These are phyloP conservation scores for Lentinula novae-zelandiae DNA, from an alignment of 1,284 basidiomycete species.

Conservation along the genomic window DNA sequence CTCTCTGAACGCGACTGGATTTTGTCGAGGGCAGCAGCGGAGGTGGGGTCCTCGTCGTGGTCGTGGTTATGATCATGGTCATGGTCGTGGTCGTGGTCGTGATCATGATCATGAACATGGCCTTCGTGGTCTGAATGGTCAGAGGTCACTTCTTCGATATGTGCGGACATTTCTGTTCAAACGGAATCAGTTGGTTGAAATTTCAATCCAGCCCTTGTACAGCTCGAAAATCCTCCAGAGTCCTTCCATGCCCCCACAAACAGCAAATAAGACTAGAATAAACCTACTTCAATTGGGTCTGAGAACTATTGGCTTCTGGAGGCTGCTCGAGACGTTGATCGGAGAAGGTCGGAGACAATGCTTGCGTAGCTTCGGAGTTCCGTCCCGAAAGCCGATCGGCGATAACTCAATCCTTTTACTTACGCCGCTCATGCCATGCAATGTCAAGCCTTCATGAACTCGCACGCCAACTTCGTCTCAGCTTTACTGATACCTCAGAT, in stretches of 20 bases:
- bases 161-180: conserved; percentile 63
- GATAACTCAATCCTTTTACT: background rate
- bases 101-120: conserved; percentile 43
- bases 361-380: background rate
- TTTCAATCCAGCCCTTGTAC: conserved; percentile 7
- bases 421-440: background rate
- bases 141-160: conserved; percentile 78
- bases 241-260: too few species aligned
- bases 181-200: conserved; percentile 8
- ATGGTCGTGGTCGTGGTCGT: conserved; percentile 17
- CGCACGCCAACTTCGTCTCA: conserved; percentile 47
- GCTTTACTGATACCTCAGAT: conserved; percentile 41
- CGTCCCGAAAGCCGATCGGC: background rate
- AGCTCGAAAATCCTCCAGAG: background rate
- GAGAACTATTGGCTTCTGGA: background rate
- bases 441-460: conserved; percentile 7
- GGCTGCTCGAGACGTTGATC: background rate
- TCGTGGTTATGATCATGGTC: conserved; percentile 42
- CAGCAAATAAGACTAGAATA: background rate
- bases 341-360: background rate
- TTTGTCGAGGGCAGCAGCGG: conserved; percentile 84
- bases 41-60: conserved; percentile 77
- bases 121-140: conserved; percentile 73
- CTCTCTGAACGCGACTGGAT: conserved; percentile 90
- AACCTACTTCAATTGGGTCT: background rate